Evolutionary conservation across 2,329 filamentous ascomycete genomes (phyloP).

Genomic region (Cordyceps tenuipes): DNA sequence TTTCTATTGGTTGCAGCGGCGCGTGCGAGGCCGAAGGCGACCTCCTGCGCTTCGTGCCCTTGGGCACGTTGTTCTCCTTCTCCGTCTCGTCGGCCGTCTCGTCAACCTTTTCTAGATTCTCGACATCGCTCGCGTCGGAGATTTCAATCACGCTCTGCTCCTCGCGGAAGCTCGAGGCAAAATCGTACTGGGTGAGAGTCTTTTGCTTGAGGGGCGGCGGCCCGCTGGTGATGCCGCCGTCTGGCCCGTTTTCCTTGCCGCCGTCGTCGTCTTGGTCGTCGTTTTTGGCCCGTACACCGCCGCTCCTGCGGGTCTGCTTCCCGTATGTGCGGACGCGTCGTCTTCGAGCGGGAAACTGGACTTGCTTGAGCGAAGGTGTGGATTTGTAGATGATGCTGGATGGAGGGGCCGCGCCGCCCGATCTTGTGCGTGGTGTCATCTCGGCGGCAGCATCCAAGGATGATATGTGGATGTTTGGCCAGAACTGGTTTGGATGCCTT

Average conservation of each 20-base stretch:
- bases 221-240: slow-evolving; percentile 17
- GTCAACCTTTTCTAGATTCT: background rate
- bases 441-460: background rate
- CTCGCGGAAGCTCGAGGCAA: slow-evolving; percentile 28
- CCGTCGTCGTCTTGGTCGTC: slow-evolving; percentile 27
- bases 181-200: slow-evolving; percentile 36
- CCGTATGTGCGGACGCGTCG: slow-evolving; percentile 29
- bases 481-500: background rate
- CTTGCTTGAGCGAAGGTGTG: slow-evolving; percentile 29
- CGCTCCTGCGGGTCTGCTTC: slow-evolving; percentile 1
- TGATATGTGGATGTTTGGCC: background rate
- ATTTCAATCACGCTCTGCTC: slow-evolving; percentile 19
- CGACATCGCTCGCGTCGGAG: slow-evolving; percentile 14
- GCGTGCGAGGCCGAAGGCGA: background rate
- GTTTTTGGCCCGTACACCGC: background rate
- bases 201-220: slow-evolving; percentile 26
- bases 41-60: background rate
- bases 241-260: slow-evolving; percentile 26
- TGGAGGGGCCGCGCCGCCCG: slow-evolving; percentile 28
- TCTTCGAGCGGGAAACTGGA: slow-evolving; percentile 29
- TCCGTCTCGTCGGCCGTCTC: slow-evolving; percentile 1
- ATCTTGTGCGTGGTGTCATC: slow-evolving; percentile 32
- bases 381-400: slow-evolving; percentile 30
- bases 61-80: slow-evolving; percentile 15
- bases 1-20: background rate